A percentile compares a stretch with the other conserved stretches of the same genome.
Conservation (phyloP, 2,329 filamentous ascomycete species). For the Lasiodiplodia sp. region DNA sequence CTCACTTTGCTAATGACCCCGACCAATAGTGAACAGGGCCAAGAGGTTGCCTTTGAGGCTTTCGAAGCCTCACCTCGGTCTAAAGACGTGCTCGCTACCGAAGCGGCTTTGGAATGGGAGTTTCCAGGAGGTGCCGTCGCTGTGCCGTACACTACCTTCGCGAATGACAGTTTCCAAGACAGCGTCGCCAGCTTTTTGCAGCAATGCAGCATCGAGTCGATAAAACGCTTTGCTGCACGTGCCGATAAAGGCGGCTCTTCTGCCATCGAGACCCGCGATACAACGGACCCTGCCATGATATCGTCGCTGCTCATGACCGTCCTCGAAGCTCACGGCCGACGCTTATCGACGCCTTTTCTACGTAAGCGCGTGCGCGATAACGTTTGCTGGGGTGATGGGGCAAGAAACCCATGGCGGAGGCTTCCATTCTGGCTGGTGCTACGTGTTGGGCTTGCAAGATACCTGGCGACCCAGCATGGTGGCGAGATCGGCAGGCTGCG, state of each 20-base stretch:
- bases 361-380: conserved; percentile 70
- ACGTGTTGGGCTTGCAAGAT: conserved; percentile 64
- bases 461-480: conserved; percentile 54
- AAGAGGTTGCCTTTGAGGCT: conserved; percentile 60
- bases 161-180: conserved; percentile 54
- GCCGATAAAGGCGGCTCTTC: conserved; percentile 59
- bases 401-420: conserved; percentile 66
- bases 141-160: conserved; percentile 52
- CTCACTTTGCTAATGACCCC: conserved; percentile 30
- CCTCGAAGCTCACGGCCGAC: conserved; percentile 61
- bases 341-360: conserved; percentile 48
- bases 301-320: conserved; percentile 67
- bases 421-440: conserved; percentile 68
- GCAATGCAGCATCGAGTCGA: conserved; percentile 60
- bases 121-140: conserved; percentile 65
- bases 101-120: conserved; percentile 62
- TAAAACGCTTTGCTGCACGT: conserved; percentile 61
- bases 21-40: neutral
- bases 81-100: conserved; percentile 59
- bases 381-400: conserved; percentile 57
- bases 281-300: conserved; percentile 63
- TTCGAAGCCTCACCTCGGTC: conserved; percentile 67
- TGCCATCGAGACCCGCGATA: conserved; percentile 65
- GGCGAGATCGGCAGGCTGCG: conserved; percentile 52
- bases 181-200: conserved; percentile 62